Evolutionary conservation across 1,139 yeast species (phyloP).

Genomic region (Geotrichum carabidarum): DNA sequence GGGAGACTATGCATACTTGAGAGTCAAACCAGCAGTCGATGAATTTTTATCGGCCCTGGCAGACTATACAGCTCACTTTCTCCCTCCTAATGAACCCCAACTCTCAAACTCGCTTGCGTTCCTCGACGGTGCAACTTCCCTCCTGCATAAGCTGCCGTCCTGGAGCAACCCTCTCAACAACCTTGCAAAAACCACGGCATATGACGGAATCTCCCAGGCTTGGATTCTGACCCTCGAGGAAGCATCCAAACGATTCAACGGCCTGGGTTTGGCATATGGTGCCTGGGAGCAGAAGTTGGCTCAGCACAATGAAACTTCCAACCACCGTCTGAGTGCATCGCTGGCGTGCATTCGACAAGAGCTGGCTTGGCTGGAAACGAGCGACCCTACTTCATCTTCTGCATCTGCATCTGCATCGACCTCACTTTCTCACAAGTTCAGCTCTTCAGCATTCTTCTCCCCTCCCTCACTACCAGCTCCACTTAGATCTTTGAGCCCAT

Average conservation of each 20-base stretch:
- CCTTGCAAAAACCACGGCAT: conserved; percentile 65
- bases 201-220: conserved; percentile 73
- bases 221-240: conserved; percentile 61
- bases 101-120: conserved; percentile 57
- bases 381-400: background rate
- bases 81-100: conserved; percentile 71
- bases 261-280: conserved; percentile 43
- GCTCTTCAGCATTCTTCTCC: background rate
- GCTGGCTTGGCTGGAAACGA: conserved; percentile 14
- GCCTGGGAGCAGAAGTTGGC: conserved; percentile 55
- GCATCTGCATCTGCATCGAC: background rate
- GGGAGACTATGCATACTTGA: conserved; percentile 81
- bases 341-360: conserved; percentile 28
- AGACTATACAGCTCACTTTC: conserved; percentile 71
- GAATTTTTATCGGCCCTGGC: conserved; percentile 74
- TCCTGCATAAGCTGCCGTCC: conserved; percentile 65
- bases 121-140: conserved; percentile 58
- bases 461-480: background rate
- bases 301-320: conserved; percentile 55
- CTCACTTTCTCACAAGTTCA: background rate
- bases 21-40: conserved; percentile 67
- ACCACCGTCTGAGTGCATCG: conserved; percentile 32
- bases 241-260: conserved; percentile 33
- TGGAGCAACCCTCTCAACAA: conserved; percentile 69
- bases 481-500: conserved; percentile 1